Evolutionary conservation across 257 asterid genomes (phyloP), one percentile per base, ranked within the genome.

Genomic region (Sherardia arvensis): DNA sequence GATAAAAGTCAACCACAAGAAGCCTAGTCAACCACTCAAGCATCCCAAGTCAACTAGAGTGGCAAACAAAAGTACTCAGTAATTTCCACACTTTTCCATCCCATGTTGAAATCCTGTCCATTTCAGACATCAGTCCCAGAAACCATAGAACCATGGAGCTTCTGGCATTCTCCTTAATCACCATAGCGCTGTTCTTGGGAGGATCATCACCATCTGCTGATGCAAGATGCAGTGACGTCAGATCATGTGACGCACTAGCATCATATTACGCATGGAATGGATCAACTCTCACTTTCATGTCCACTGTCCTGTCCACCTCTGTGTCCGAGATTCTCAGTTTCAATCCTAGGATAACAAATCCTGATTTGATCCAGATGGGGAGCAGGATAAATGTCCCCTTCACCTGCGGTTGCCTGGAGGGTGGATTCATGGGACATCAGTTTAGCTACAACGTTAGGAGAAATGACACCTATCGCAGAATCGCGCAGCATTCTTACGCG

Each of bases 211-310:
- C 45, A 38, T n/a, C n/a, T n/a, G 85, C 68, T 45, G 64, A 79
- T 62, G 78, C 90, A 32, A 68, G 49, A 45, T 81, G 90, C 36
- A 73, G 43, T 61, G 38, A 70, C 25, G 45, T 38, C 45, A 72
- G 53, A 1, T 32, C 34, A 32, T 85, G 91, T 51, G 70, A 73
- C 10, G 85, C 95, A 1, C 72, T 87, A 75, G 95, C 94, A 65
- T 87, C 95, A 0, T 85, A 79, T 33, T 83, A 85, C 67, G 17
- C 69, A 30, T 79, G 87, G 91, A 1, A 49, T 7, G 85, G 83
- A 5, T 4, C 83, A 9, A 80, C 66, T 53, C 88, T 87, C 63
- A 74, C 87, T 56, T 61, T 78, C 71, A 80, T 85, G 26, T 70
- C 95, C 56, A 22, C 53, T 0, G 34, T 64, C 17, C 77, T 87